Base-by-base conservation (phyloP, 2,329 filamentous ascomycete species). In the Colletotrichum nymphaeae region DNA sequence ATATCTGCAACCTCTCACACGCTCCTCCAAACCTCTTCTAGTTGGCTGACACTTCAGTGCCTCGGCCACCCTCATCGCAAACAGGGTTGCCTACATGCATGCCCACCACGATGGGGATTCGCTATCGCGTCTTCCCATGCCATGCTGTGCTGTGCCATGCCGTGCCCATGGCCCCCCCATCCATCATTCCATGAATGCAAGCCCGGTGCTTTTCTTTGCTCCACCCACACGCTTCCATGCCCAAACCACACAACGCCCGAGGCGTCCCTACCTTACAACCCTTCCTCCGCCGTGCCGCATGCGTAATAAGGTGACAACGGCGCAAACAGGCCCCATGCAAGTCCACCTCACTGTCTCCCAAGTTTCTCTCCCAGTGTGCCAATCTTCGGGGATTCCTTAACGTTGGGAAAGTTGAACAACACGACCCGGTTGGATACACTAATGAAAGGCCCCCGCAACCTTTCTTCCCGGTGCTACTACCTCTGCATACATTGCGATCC, bases 251-350 rank as follows among this genome's bases (percentile, higher is more conserved):
- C 68, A 70, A 42, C 55, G 63, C 55, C 55, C 68, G 63, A 70
- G 63, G 68, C 63, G 42, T 56, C 68, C 68, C 62, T 67, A 57
- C 63, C 57, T 60, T 53, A 11, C 26, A 52, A n/a, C 35, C 35
- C 53, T 16, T 19, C 62, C 28, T 63, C 32, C 30, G 26, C 28
- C 35, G 53, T 71, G 53, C 30, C 32, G 65, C 52, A 64, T 69
- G 58, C 59, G 66, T 52, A 69, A 55, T 28, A 72, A 58, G 37
- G 52, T 72, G 69, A 71, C 56, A 71, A 57, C 69, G 63, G 68
- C 24, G 32, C 28, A 37, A 69, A 32, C 35, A n/a, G 35, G 24
- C 46, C 22, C 32, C 63, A 35, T 37, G 49, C 62, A 35, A 26
- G 46, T 65, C n/a, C 16, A 22, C 30, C 14, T 22, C 26, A 55